Conservation (phyloP, 1,139 yeast genomes). For the Debaryomycetaceae sp. region DNA sequence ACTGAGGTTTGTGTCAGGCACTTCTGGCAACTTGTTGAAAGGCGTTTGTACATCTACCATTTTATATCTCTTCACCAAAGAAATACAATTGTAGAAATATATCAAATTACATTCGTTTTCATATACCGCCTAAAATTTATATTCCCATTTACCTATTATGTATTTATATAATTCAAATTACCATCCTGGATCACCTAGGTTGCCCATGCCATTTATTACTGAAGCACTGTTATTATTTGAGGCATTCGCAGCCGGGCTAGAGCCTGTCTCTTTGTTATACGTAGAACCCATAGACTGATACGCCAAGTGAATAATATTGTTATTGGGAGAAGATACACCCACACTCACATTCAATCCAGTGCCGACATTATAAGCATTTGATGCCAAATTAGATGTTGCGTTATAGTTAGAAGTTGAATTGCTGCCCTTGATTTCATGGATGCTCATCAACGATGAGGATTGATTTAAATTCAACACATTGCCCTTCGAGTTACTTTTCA, state of each 20-base stretch:
- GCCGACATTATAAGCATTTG: background rate
- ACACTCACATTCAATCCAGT: background rate
- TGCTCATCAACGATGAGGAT: constrained; percentile 2
- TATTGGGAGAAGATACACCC: constrained; percentile 8
- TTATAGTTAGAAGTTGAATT: background rate
- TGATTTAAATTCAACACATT: constrained; percentile 1
- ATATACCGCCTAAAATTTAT: background rate
- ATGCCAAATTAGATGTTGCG: too few relatives aligned
- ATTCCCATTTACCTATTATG: constrained; percentile 1
- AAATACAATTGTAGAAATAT: too few relatives aligned
- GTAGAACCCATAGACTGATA: background rate
- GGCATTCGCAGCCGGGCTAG: background rate
- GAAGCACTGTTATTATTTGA: background rate
- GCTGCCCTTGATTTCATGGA: constrained; percentile 6
- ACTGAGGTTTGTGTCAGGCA: background rate
- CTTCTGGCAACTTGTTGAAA: background rate
- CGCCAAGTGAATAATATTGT: constrained; percentile 7
- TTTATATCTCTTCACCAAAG: background rate
- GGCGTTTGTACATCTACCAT: constrained; percentile 1
- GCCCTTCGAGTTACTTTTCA: constrained; percentile 13
- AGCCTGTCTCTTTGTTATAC: background rate
- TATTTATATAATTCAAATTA: constrained; percentile 1
- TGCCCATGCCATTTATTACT: constrained; percentile 2
- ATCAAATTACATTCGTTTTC: too few relatives aligned
- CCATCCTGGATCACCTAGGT: constrained; percentile 7